A percentile compares a stretch with the other conserved stretches of the same genome.
These are phyloP conservation scores for Penicillium mononematosum DNA, from an alignment of 495 filamentous ascomycete species.

Conservation along the genomic window DNA sequence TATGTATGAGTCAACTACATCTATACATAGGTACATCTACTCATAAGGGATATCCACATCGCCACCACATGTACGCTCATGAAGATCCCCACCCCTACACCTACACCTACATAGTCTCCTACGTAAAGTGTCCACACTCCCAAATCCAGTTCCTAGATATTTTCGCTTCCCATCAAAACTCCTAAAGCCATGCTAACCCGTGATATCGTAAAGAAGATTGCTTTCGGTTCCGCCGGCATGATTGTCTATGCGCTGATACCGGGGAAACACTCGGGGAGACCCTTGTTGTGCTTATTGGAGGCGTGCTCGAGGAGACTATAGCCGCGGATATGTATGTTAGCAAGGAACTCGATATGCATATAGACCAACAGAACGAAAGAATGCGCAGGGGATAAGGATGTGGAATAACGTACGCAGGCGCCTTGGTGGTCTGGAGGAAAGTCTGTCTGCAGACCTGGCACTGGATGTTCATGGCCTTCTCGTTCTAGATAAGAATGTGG, in stretches of 20 bases:
- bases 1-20: constrained; percentile 3
- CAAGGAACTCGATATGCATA: not conserved
- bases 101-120: not conserved
- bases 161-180: constrained; percentile 15
- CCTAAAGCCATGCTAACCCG: constrained; percentile 16
- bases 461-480: constrained; percentile 31
- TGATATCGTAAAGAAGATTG: constrained; percentile 12
- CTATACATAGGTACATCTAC: not conserved
- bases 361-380: not conserved
- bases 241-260: constrained; percentile 17
- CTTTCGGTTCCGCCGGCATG: not conserved
- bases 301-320: constrained; percentile 31
- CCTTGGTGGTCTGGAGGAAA: constrained; percentile 33
- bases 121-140: constrained; percentile 5
- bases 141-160: constrained; percentile 2
- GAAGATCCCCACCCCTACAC: not conserved
- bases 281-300: constrained; percentile 33
- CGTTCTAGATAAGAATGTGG: constrained; percentile 20
- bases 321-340: constrained; percentile 6
- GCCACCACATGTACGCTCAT: not conserved
- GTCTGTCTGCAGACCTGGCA: constrained; percentile 31
- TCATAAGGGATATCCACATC: not conserved
- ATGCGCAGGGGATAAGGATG: not conserved
- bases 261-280: constrained; percentile 29
- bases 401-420: constrained; percentile 26